phyloP scores from a whole-genome alignment of 2,329 filamentous ascomycete genomes.

The Conoideocrella luteorostrata region DNA sequence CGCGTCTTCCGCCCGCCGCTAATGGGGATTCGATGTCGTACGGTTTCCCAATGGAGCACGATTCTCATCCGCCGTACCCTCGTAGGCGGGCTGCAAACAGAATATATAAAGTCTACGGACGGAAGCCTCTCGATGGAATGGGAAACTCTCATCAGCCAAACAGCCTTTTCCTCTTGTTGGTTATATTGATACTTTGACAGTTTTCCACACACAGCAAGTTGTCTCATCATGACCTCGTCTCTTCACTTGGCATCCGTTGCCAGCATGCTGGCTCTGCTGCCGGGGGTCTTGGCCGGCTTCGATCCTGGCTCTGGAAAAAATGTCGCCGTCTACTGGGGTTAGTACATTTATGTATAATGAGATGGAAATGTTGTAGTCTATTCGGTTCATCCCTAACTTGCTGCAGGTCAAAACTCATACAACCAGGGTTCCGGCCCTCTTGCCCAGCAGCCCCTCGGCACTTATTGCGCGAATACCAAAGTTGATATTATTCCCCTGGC shows the following conservation, averaged over 20 bases:
- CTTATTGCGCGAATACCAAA: conserved; percentile 10
- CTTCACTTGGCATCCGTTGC: conserved; percentile 12
- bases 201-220: too few species aligned
- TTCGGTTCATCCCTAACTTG: background rate
- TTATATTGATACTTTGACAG: too few species aligned
- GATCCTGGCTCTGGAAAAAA: conserved; percentile 42
- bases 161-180: too few species aligned
- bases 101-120: background rate
- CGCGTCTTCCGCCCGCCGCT: too few species aligned
- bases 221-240: conserved; percentile 7
- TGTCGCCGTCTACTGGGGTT: conserved; percentile 62
- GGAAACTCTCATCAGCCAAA: too few species aligned
- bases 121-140: too few species aligned
- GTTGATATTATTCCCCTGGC: conserved; percentile 51
- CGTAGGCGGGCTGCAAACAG: too few species aligned
- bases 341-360: conserved; percentile 12
- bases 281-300: conserved; percentile 34
- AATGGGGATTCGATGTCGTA: too few species aligned
- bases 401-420: conserved; percentile 53
- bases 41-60: too few species aligned
- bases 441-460: conserved; percentile 10
- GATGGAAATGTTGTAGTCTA: too few species aligned
- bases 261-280: conserved; percentile 18
- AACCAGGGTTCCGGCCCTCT: conserved; percentile 21
- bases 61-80: too few species aligned